Percentiles rank a stretch among this genome's conserved stretches.
These are phyloP conservation scores for Pseudogymnoascus sp. DNA, from an alignment of 2,329 filamentous ascomycete genomes.

Conservation along the genomic window DNA sequence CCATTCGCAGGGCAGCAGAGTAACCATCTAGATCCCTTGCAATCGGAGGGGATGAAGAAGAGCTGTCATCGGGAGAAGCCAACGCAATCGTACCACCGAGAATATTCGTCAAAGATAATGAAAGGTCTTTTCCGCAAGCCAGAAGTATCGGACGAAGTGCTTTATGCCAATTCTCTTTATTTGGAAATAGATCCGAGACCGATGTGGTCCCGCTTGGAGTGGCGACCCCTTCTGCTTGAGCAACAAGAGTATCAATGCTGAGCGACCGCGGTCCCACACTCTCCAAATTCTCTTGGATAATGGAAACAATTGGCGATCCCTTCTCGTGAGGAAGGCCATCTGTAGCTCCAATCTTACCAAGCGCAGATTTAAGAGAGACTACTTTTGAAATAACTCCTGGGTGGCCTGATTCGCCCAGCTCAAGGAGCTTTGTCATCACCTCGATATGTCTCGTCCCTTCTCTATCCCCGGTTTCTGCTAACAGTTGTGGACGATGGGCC, in stretches of 20 bases:
- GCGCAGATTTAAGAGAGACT: conserved; percentile 34
- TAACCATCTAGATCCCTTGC: conserved; percentile 60
- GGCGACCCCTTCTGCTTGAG: conserved; percentile 39
- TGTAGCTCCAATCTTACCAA: conserved; percentile 32
- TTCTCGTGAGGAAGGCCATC: conserved; percentile 3
- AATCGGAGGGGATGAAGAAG: conserved; percentile 25
- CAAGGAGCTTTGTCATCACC: conserved; percentile 46
- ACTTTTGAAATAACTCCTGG: conserved; percentile 23
- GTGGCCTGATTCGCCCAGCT: conserved; percentile 45
- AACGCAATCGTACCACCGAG: conserved; percentile 66
- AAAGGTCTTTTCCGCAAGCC: conserved; percentile 45
- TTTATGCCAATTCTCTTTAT: conserved; percentile 55
- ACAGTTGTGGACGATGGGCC: conserved; percentile 37
- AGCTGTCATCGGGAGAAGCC: conserved; percentile 32
- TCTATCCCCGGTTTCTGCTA: conserved; percentile 38
- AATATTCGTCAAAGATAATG: conserved; percentile 66
- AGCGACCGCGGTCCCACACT: conserved; percentile 42
- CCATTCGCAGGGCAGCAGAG: conserved; percentile 68
- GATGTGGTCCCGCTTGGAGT: conserved; percentile 29
- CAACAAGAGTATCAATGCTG: conserved; percentile 47
- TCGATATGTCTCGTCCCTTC: conserved; percentile 42
- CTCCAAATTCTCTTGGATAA: conserved; percentile 51
- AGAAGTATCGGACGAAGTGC: conserved; percentile 51
- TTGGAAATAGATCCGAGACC: conserved; percentile 51
- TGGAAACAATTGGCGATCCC: conserved; percentile 39